Percentiles rank a stretch among this genome's conserved stretches.
phyloP scores from a whole-genome alignment of 495 filamentous ascomycete genomes.

The Tuber calosporum region DNA sequence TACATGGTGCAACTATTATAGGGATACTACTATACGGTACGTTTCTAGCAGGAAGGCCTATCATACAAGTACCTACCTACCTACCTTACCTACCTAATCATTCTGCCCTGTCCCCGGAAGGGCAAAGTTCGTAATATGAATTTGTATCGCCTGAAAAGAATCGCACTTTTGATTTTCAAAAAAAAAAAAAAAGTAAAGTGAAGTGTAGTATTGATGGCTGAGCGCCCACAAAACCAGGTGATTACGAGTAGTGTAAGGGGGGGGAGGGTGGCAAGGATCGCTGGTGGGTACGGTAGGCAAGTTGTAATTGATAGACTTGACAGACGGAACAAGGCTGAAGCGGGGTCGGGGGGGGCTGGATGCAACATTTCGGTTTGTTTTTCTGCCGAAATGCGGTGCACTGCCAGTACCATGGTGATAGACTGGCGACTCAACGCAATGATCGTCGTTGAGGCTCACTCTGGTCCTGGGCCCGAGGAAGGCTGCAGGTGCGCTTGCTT shows the following conservation, averaged over 20 bases:
- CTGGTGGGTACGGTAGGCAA: background rate
- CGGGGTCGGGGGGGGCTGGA: background rate
- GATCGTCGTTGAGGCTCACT: slow-evolving; percentile 1
- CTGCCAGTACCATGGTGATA: background rate
- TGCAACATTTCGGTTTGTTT: background rate
- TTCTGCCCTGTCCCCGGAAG: background rate
- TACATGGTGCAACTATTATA: too few relatives aligned
- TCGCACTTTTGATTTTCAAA: background rate
- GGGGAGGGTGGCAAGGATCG: background rate
- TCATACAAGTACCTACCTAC: too few relatives aligned
- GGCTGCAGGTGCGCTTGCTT: background rate
- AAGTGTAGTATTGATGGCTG: background rate
- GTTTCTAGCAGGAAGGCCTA: background rate
- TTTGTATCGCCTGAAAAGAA: background rate
- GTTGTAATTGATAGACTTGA: background rate
- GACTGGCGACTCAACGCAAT: background rate
- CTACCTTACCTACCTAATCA: background rate
- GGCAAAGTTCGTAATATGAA: background rate
- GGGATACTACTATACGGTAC: background rate
- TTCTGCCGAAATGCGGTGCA: background rate
- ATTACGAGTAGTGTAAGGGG: background rate
- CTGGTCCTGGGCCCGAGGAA: background rate
- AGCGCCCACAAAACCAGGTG: background rate
- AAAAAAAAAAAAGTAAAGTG: background rate
- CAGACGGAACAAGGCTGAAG: background rate